Percentiles rank a stretch among this genome's conserved stretches.
Evolutionary conservation across 2,329 filamentous ascomycete species (phyloP).

Genomic region (Epichloe hybrida): DNA sequence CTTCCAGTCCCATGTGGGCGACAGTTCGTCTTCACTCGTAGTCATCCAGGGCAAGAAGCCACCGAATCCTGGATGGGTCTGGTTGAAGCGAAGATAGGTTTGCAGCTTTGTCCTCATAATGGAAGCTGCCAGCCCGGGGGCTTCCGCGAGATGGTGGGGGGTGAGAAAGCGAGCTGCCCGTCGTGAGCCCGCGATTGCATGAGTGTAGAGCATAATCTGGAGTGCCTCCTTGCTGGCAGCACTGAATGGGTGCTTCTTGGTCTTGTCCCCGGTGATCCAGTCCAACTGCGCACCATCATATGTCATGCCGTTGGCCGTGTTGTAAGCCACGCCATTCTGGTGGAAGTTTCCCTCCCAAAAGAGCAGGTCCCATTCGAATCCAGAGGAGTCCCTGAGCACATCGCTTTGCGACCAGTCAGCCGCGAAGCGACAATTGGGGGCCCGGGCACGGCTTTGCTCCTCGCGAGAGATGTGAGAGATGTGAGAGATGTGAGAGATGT

Average conservation of each 20-base stretch:
- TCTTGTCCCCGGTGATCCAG: conserved; percentile 21
- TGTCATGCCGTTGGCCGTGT: conserved; percentile 26
- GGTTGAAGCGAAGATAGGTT: conserved; percentile 26
- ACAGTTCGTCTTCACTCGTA: conserved; percentile 16
- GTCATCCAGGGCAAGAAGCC: conserved; percentile 28
- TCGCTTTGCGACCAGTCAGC: conserved; percentile 16
- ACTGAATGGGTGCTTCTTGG: conserved; percentile 24
- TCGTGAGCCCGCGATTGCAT: conserved; percentile 23
- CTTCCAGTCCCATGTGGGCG: conserved; percentile 23
- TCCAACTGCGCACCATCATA: conserved; percentile 27
- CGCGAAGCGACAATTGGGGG: conserved; percentile 18
- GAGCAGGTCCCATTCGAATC: conserved; percentile 23
- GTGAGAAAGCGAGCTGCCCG: conserved; percentile 26
- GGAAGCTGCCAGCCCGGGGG: conserved; percentile 19
- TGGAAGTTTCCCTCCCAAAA: conserved; percentile 33
- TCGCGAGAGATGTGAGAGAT: background rate
- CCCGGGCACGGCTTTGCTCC: background rate
- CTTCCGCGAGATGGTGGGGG: conserved; percentile 17
- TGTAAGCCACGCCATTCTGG: conserved; percentile 26
- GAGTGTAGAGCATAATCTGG: conserved; percentile 30
- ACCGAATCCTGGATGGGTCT: conserved; percentile 26
- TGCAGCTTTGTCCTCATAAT: conserved; percentile 26
- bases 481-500: no score
- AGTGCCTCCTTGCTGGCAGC: conserved; percentile 27
- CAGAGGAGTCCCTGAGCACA: conserved; percentile 15